Evolutionary conservation across 495 filamentous ascomycete genomes (phyloP), one percentile per base, ranked within the genome.

Genomic region (Entonaema liquescens): DNA sequence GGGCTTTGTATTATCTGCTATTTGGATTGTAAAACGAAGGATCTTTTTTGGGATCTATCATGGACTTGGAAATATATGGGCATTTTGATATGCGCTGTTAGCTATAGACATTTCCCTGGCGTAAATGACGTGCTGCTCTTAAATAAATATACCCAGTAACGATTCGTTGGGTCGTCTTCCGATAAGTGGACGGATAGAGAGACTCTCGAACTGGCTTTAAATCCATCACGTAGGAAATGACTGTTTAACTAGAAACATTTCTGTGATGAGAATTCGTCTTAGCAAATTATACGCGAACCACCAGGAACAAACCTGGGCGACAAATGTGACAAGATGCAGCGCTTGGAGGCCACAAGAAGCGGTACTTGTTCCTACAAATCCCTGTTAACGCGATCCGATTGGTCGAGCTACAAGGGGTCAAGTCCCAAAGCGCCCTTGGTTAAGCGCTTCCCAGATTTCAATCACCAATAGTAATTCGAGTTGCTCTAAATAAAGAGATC

Each of bases 401-500:
- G 75, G 75, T 36, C 63, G 50, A 62, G 5, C 15, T 35, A 44
- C 59, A 57, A 66, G 65, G 65, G 68, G 47, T 56, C 52, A 70
- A 56, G 62, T 44, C 49, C 50, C 65, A 63, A 72, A 71, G 65
- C 70, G 65, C 70, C 67, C 21, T 47, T 52, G 54, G 57, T 68
- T 72, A 71, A 74, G 75, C 75, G 75, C 75, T 70, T 74, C 62
- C 61, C 52, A 67, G 55, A 61, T 69, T 53, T 33, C 50, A 50
- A 47, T 31, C 21, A 59, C 73, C 73, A 76, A 76, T 76, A 67
- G 56, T 21, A 19, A 25, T 28, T 53, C 49, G 59, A 31, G 42
- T n/a, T 60, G 56, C 50, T 71, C 72, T 60, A 60, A 71, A 73
- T 73, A 70, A 59, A 62, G 58, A 61, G 55, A 68, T 68, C 57